Evolutionary conservation across 164 flowering plant species (phyloP).

Genomic region (Vitis rupestris): DNA sequence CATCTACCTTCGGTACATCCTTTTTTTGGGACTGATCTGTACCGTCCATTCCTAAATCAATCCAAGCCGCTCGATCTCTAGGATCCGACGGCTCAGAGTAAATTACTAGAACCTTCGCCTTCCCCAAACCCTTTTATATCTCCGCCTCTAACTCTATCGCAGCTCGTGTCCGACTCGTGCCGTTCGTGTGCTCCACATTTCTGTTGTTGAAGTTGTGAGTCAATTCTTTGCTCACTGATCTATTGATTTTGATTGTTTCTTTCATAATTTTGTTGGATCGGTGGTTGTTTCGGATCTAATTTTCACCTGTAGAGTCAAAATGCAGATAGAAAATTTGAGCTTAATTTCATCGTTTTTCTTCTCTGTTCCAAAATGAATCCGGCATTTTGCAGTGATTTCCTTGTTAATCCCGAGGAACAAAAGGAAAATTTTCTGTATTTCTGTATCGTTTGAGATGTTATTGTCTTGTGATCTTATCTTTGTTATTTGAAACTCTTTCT

Average conservation of each 20-base stretch:
- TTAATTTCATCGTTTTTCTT: too few relatives aligned
- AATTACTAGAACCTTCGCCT: constrained; percentile 24
- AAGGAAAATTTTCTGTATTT: too few relatives aligned
- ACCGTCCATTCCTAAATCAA: background rate
- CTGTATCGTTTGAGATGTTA: too few relatives aligned
- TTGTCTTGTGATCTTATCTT: too few relatives aligned
- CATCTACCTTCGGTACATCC: background rate
- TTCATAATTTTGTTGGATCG: too few relatives aligned
- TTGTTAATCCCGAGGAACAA: too few relatives aligned
- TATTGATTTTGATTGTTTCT: background rate
- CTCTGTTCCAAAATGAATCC: too few relatives aligned
- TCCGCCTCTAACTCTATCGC: background rate
- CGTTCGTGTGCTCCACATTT: background rate
- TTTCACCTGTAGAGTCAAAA: too few relatives aligned
- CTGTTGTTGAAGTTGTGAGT: background rate
- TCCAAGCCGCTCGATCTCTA: constrained; percentile 5
- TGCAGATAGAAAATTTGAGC: too few relatives aligned
- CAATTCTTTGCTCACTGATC: background rate
- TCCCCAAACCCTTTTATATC: constrained; percentile 13
- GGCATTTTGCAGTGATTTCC: too few relatives aligned
- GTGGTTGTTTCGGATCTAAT: too few relatives aligned
- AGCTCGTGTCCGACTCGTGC: constrained; percentile 37
- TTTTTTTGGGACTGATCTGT: background rate
- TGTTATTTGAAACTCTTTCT: too few relatives aligned
- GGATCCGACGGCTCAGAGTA: constrained; percentile 19